Base-by-base conservation (phyloP, 176 grass and related monocot species). In the Carex pumila region DNA sequence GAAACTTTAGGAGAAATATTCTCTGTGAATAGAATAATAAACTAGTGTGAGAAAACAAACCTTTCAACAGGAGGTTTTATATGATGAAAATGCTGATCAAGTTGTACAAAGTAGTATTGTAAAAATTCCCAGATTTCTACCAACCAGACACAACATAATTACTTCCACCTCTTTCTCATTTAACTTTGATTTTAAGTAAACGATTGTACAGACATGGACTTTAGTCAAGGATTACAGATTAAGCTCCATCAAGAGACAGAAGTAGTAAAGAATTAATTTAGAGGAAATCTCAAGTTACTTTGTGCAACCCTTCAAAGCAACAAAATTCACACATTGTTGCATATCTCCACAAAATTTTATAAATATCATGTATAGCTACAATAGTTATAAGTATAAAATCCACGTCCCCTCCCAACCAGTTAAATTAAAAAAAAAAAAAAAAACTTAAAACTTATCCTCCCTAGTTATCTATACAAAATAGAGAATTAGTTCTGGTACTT, bases 1-100 rank as follows among this genome's bases (percentile, higher is more conserved):
- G 83, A 84, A 95, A 95, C 68, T 98, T 98, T 80, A 98, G 82
- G 64, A 95, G 88, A 84, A 93, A 83, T 86, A 95, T 85, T 86
- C 92, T 95, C 95, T 98, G 95, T 65, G 89, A 58, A 84, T 75
- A 30, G 17, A 87, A 82, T 39, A 54, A 54, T 76, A 76, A 76
- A 53, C 3, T 30, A 54, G 31, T 2, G 13, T 76, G 49, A 90
- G 77, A 65, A 86, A 47, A 86, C 79, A 78, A 84, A 76, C 64
- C 60, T 49, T 72, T 72, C 5, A 29, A 55, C 3, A 0, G 21
- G 55, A 76, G 49, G 50, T 13, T 76, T 55, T 32, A 55, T 53
- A 76, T 55, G 72, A 76, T 52, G 14, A 15, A 79, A 67, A 83
- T 53, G 30, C 79, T 32, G 12, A 50, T 74, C 53, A 85, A 62